phyloP scores from a whole-genome alignment of 352 stramenopile genomes.

The Globisporangium middletonii region DNA sequence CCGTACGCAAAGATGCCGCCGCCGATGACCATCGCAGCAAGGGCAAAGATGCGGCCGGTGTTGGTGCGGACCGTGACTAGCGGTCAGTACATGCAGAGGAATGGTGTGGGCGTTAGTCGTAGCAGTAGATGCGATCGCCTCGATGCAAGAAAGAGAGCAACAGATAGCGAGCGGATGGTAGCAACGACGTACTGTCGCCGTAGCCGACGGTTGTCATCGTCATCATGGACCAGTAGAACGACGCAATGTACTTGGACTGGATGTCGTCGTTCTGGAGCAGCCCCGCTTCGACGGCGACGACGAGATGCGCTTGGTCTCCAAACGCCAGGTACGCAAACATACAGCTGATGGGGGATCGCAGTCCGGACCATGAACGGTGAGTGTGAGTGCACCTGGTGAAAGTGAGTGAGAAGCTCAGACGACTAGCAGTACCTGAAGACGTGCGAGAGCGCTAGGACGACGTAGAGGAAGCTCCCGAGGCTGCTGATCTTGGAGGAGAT shows the following conservation, averaged over 20 bases:
- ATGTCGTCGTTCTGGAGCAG: constrained; percentile 46
- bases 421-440: constrained; percentile 44
- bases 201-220: constrained; percentile 81
- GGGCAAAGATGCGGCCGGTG: constrained; percentile 54
- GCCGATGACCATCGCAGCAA: constrained; percentile 67
- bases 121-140: too few relatives aligned
- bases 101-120: not conserved
- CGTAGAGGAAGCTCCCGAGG: constrained; percentile 66
- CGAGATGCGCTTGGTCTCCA: constrained; percentile 41
- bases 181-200: constrained; percentile 48
- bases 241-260: constrained; percentile 61
- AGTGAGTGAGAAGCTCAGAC: not conserved
- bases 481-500: constrained; percentile 77
- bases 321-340: constrained; percentile 71
- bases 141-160: not conserved
- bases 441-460: constrained; percentile 70
- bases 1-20: constrained; percentile 81
- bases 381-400: not conserved
- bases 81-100: constrained; percentile 2
- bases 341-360: constrained; percentile 22
- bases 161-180: too few relatives aligned
- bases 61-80: constrained; percentile 70
- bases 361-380: too few relatives aligned
- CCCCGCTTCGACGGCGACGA: constrained; percentile 30
- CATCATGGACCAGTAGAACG: constrained; percentile 87